Base-by-base conservation (phyloP, 345 rosid genomes). In the Linum lewisii region DNA sequence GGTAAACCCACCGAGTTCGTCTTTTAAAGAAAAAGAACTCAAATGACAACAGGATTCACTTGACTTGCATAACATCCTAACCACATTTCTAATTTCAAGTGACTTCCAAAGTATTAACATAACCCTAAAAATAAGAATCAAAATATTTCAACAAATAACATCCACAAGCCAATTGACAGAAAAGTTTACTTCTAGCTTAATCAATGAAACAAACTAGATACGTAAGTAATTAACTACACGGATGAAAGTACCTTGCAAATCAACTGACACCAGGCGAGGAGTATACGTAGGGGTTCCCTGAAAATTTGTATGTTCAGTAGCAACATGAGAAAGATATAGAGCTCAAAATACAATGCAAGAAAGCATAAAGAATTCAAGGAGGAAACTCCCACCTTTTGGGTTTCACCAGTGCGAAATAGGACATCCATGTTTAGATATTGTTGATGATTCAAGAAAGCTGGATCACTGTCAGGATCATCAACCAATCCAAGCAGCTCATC, bases 401-500 rank as follows among this genome's bases (percentile, higher is more conserved):
- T 89, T 60, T 89, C 88, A 34, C 97, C 99, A 22, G 82, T 64
- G 24, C 97, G 95, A 71, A 83, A 87, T 22, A 93, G 81, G 38
- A 85, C 87, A 52, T 87, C 88, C 92, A 84, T 89, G 60, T 85
- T 75, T 0, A 89, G 74, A 42, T 69, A 58, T 32, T 54, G 51
- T 9, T 29, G 51, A 19, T 63, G 84, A 61, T 76, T 77, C 69
- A 74, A 75, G 77, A 87, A 93, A 56, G 82, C 72, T 21, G 82
- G 79, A 73, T 89, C 88, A 3, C 82, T 81, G 45, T 54, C 72
- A 26, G 88, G 88, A 58, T 85, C 95, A 24, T 78, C 78, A 15
- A 81, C 86, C 75, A 93, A 71, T 58, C 99, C 97, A 6, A 87
- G 86, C 72, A 93, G 67, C 69, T 85, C 99, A 85, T 93, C 99